phyloP scores from a whole-genome alignment of 257 asterid genomes.

The Thymus mandschuricus region DNA sequence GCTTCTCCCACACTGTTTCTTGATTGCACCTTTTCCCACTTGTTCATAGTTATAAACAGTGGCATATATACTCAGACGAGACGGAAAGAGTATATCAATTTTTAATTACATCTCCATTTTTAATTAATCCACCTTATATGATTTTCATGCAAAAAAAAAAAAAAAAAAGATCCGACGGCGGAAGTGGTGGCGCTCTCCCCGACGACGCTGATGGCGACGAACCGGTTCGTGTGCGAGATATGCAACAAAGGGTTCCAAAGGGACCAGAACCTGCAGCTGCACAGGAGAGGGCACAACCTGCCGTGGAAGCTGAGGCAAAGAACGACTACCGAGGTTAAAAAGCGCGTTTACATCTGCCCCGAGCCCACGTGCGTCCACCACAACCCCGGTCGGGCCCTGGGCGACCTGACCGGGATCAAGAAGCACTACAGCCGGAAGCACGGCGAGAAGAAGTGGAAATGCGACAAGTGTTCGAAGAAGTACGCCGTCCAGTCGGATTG shows the following conservation, averaged over 20 bases:
- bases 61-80: too few relatives aligned
- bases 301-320: constrained; percentile 88
- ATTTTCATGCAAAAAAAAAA: background rate
- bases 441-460: constrained; percentile 94
- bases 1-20: constrained; percentile 35
- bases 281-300: constrained; percentile 85
- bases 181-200: constrained; percentile 90
- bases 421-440: constrained; percentile 85
- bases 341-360: constrained; percentile 83
- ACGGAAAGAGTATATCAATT: too few relatives aligned
- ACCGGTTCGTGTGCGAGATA: constrained; percentile 82
- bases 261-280: constrained; percentile 85
- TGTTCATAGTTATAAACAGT: background rate
- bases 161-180: constrained; percentile 62
- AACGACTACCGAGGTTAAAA: constrained; percentile 56
- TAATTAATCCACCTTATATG: too few relatives aligned
- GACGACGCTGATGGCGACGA: constrained; percentile 82
- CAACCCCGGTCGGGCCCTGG: constrained; percentile 68
- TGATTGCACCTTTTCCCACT: constrained; percentile 42
- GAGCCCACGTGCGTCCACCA: constrained; percentile 83
- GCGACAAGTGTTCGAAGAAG: constrained; percentile 78
- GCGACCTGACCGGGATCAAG: constrained; percentile 94
- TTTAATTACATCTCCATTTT: too few relatives aligned
- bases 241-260: constrained; percentile 95
- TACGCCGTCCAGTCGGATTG: constrained; percentile 91